Percentiles rank a stretch among this genome's conserved stretches.
These are phyloP conservation scores for Sarocladium kiliense DNA, from an alignment of 2,329 filamentous ascomycete genomes.

Conservation along the genomic window DNA sequence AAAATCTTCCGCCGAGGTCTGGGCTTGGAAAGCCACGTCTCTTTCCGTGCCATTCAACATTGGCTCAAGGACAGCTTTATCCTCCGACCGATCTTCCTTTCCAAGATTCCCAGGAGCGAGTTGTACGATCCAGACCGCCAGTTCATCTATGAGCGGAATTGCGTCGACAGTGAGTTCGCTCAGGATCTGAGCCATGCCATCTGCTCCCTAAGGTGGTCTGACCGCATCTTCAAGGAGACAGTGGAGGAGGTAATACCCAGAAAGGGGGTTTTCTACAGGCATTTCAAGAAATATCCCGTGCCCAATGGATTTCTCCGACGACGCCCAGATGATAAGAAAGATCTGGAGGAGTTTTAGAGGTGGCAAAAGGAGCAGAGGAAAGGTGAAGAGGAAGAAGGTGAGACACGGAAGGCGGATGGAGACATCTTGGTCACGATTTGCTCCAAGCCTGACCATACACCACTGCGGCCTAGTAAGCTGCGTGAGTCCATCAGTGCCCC, in stretches of 20 bases:
- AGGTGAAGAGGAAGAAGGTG: neutral
- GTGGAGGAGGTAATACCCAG: no score
- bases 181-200: neutral
- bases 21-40: neutral
- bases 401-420: neutral
- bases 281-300: no score
- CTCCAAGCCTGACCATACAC: neutral
- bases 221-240: neutral
- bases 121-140: neutral
- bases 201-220: neutral
- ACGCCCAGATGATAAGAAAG: neutral
- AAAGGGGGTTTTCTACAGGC: no score
- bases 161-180: neutral
- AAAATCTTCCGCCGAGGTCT: neutral
- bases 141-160: neutral
- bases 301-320: neutral
- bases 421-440: neutral
- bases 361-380: no score
- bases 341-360: no score
- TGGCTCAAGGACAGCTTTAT: neutral
- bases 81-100: neutral
- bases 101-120: neutral
- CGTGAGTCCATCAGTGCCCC: neutral
- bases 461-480: neutral
- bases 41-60: neutral